These are phyloP conservation scores for Discostella stelligeroides DNA, from an alignment of 108 stramenopile species.

Conservation along the genomic window DNA sequence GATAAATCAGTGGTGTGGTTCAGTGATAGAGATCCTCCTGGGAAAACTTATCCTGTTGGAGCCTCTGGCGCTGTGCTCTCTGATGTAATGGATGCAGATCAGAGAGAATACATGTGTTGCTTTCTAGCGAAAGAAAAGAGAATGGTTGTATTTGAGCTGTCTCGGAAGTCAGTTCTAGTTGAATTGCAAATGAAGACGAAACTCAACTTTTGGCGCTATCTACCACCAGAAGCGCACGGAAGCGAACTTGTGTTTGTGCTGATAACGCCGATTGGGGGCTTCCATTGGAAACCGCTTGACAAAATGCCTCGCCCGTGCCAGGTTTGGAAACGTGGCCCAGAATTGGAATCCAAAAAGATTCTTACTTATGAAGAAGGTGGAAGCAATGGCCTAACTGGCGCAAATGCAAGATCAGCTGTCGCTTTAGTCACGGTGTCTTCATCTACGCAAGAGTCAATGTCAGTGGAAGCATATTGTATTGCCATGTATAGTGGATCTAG, in stretches of 20 bases:
- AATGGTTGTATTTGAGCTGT: conserved; percentile 83
- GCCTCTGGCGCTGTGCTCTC: conserved; percentile 88
- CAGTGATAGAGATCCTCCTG: conserved; percentile 72
- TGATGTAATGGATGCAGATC: conserved; percentile 76
- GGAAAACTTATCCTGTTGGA: conserved; percentile 84
- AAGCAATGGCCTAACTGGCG: conserved; percentile 69
- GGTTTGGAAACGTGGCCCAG: conserved; percentile 83
- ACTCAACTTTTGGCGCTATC: conserved; percentile 89
- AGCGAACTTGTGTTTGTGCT: conserved; percentile 79
- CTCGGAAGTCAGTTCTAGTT: conserved; percentile 78
- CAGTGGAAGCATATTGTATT: conserved; percentile 83
- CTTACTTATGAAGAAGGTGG: conserved; percentile 90
- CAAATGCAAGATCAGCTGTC: conserved; percentile 73
- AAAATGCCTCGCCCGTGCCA: conserved; percentile 82
- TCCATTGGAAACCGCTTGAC: conserved; percentile 89
- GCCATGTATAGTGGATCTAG: conserved; percentile 70
- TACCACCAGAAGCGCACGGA: conserved; percentile 84
- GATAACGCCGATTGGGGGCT: conserved; percentile 88
- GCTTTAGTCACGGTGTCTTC: conserved; percentile 73
- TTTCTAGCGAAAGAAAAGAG: conserved; percentile 89
- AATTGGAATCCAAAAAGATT: conserved; percentile 87
- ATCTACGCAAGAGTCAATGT: conserved; percentile 45
- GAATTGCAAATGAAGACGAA: conserved; percentile 94
- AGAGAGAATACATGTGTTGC: conserved; percentile 87
- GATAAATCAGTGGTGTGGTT: conserved; percentile 90